Base-by-base conservation (phyloP, 345 rosid genomes). In the Raphanus raphanistrum region DNA sequence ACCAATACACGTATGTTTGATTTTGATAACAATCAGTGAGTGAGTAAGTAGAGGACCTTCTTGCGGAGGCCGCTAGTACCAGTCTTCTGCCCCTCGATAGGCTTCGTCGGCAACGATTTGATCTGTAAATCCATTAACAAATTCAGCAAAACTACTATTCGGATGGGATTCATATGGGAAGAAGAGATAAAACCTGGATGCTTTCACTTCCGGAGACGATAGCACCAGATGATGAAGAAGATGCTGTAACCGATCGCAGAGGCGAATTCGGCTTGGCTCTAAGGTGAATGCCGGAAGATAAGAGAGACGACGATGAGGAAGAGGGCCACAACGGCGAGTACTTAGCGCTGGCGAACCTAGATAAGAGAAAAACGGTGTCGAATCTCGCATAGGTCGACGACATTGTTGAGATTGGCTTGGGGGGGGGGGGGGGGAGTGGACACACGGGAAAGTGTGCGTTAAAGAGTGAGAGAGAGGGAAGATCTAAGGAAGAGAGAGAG, bases 51-150 rank as follows among this genome's bases (percentile, higher is more conserved):
- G n/a, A 13, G 15, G 25, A 62, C 36, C 96, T 92, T 92, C 84
- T 92, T 90, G 54, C 97, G 80, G 25, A 90, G 91, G 1, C 96
- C 94, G 60, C 92, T 92, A 5, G 96, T 92, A 67, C 97, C 96
- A 28, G 96, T 92, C 83, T 89, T 92, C 76, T 88, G 96, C 28
- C 93, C 97, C 52, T 90, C 88, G 35, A 92, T 87, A 5, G 93
- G 96, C 86, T 88, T 86, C 70, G 95, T 90, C 8, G 95, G 84
- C 75, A 92, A 75, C 27, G 90, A 90, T 67, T 75, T 84, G 65
- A 90, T 78, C 96, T 90, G 80, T 17, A 33, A 26, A 59, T 2
- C 1, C 26, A 58, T 26, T 31, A 7, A 11, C 31, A 2, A 61
- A 52, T 17, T n/a, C 28, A 66, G 41, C n/a, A 21, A 33, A 33